phyloP scores from a whole-genome alignment of 2,329 filamentous ascomycete genomes.

The Mycocentrospora acerina region DNA sequence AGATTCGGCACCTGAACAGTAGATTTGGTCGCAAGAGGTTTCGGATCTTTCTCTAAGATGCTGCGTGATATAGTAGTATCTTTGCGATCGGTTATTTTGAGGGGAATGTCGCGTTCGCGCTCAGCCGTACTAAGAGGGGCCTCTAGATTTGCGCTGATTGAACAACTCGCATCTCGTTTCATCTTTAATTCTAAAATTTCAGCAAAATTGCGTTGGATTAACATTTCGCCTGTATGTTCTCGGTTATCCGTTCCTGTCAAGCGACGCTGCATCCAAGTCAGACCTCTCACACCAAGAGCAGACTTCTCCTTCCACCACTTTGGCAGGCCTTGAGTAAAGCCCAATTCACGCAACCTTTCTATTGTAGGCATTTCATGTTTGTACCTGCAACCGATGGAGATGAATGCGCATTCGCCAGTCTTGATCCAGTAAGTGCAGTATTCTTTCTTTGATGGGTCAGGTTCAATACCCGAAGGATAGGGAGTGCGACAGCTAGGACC shows the following conservation, averaged over 20 bases:
- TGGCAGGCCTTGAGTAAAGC: constrained; percentile 58
- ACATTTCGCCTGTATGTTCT: not conserved
- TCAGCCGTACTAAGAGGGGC: not conserved
- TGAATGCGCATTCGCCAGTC: constrained; percentile 80
- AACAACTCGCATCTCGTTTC: not conserved
- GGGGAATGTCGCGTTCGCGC: not conserved
- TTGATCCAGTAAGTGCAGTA: constrained; percentile 92
- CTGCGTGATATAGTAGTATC: no score
- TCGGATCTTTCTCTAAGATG: no score
- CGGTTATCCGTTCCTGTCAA: constrained; percentile 8
- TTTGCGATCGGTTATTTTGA: no score
- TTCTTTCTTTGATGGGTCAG: constrained; percentile 60
- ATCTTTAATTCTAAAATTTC: constrained; percentile 6
- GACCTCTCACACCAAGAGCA: constrained; percentile 19
- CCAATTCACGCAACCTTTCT: constrained; percentile 66
- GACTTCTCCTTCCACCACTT: constrained; percentile 58
- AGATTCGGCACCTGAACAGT: constrained; percentile 1
- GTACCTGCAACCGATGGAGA: constrained; percentile 82
- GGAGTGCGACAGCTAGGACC: constrained; percentile 26
- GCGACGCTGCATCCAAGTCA: constrained; percentile 29
- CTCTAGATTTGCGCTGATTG: not conserved
- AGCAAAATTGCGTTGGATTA: constrained; percentile 5
- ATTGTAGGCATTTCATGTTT: constrained; percentile 88
- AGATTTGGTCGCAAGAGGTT: not conserved
- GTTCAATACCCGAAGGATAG: constrained; percentile 42